Conservation (phyloP, 2,329 filamentous ascomycete genomes). For the Phialemoniopsis sp. region DNA sequence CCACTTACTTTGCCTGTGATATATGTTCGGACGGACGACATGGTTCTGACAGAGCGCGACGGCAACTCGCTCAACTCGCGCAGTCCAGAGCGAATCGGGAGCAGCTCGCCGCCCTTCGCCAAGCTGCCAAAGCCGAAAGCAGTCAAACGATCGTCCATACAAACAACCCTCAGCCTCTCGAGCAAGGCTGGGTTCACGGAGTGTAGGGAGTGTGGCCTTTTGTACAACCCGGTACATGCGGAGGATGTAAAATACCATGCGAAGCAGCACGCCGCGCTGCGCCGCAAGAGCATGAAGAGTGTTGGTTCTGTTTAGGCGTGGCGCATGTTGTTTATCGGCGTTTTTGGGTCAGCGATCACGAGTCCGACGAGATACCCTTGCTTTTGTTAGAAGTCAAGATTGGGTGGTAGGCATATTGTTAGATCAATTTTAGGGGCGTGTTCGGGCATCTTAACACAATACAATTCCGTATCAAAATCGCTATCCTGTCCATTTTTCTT, state of each 20-base stretch:
- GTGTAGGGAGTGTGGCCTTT: conserved; percentile 35
- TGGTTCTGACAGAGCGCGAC: conserved; percentile 1
- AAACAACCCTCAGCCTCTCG: conserved; percentile 36
- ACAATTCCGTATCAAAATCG: too few species aligned
- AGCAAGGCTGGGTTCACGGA: conserved; percentile 28
- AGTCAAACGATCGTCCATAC: conserved; percentile 21
- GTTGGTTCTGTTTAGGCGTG: too few species aligned
- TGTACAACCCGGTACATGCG: conserved; percentile 38
- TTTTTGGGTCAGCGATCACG: too few species aligned
- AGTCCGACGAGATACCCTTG: too few species aligned
- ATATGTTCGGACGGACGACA: too few species aligned
- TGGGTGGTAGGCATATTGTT: too few species aligned
- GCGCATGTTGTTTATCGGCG: too few species aligned
- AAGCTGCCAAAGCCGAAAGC: conserved; percentile 8
- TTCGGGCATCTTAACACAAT: too few species aligned
- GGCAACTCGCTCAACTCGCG: neutral
- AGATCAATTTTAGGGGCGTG: too few species aligned
- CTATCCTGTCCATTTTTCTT: too few species aligned
- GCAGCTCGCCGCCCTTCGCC: conserved; percentile 5
- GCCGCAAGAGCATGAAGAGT: conserved; percentile 7
- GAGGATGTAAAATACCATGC: conserved; percentile 36
- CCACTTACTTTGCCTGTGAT: too few species aligned
- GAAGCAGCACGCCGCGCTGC: conserved; percentile 24
- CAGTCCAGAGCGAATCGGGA: conserved; percentile 5
- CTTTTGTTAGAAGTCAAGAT: too few species aligned